Base-by-base conservation (phyloP, 495 filamentous ascomycete genomes). In the Bryoglossum gracile region DNA sequence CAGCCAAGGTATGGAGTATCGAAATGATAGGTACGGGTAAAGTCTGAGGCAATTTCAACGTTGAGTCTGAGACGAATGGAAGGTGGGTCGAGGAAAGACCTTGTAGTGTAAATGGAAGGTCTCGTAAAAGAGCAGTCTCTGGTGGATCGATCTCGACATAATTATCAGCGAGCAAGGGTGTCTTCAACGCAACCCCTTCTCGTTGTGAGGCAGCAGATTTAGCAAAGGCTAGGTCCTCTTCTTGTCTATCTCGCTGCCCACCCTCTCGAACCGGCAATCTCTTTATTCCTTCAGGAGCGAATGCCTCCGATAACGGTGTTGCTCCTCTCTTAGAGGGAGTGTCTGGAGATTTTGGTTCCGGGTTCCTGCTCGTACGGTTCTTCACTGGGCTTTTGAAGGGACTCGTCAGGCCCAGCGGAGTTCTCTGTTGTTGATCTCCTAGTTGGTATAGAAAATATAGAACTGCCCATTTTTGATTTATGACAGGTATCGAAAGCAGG, bases 381-480 rank as follows among this genome's bases (percentile, higher is more conserved):
- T 60, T 60, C 1, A 54, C 50, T 3, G 54, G 57, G 35, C 57
- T 57, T 41, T 60, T 60, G 47, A 60, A 60, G 10, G 58, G 55
- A 32, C 58, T 61, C 21, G 58, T 57, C 24, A 61, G 43, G 1
- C 34, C 28, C 39, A 51, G 54, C 6, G 51, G 40, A 34, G 38
- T 24, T 16, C 25, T 48, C 19, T 45, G 37, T 19, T 57, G 51
- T 0, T 82, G 80, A 51, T 80, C 78, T 39, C 84, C 80, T 34
- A 98, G 73, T 55, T 85, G 83, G 59, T 89, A 84, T 17, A 99
- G 79, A 35, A 99, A 76, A 61, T 91, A 89, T 4, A 99, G 72
- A 54, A 96, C 94, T 2, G 85, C 89, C 89, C 91, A 96, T 77
- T 97, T 99, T 64, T 95, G 84, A 56, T 82, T 83, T 24, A 99